phyloP scores from a whole-genome alignment of 352 stramenopile species.

The Phytophthora meadii region DNA sequence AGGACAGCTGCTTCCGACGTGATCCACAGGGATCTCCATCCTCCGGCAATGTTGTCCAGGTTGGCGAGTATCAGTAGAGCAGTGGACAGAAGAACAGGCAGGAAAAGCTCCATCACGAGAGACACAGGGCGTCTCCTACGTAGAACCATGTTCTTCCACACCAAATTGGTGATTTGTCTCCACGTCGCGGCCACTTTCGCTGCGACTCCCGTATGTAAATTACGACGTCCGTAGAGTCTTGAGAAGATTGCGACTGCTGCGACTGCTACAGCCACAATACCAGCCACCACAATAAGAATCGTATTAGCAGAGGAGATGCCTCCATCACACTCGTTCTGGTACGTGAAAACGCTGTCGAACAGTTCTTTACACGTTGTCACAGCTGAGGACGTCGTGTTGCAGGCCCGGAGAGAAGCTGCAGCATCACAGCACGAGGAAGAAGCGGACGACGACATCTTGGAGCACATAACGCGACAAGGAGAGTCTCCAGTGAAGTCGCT shows the following conservation, averaged over 20 bases:
- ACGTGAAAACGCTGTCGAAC: conserved; percentile 52
- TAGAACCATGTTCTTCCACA: conserved; percentile 81
- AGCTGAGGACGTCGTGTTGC: conserved; percentile 34
- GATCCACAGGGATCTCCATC: conserved; percentile 44
- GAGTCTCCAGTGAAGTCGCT: conserved; percentile 29
- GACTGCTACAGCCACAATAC: not conserved
- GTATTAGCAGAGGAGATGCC: conserved; percentile 44
- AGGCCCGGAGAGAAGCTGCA: conserved; percentile 24
- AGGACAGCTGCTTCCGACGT: conserved; percentile 30
- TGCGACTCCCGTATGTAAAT: not conserved
- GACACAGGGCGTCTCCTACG: conserved; percentile 50
- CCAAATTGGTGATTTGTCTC: conserved; percentile 66
- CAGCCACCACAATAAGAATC: conserved; percentile 29
- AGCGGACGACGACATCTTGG: conserved; percentile 33
- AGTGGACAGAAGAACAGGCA: conserved; percentile 61
- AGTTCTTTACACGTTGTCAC: conserved; percentile 45
- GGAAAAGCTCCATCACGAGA: conserved; percentile 59
- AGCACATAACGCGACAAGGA: conserved; percentile 48
- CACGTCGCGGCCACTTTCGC: conserved; percentile 28
- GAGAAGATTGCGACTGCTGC: conserved; percentile 31
- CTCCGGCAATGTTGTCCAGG: conserved; percentile 50
- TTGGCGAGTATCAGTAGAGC: conserved; percentile 69
- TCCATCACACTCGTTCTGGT: conserved; percentile 51
- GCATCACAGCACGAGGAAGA: conserved; percentile 48
- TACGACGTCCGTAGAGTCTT: conserved; percentile 10